Evolutionary conservation across 495 filamentous ascomycete species (phyloP).

Genomic region (Talaromyces ruber): DNA sequence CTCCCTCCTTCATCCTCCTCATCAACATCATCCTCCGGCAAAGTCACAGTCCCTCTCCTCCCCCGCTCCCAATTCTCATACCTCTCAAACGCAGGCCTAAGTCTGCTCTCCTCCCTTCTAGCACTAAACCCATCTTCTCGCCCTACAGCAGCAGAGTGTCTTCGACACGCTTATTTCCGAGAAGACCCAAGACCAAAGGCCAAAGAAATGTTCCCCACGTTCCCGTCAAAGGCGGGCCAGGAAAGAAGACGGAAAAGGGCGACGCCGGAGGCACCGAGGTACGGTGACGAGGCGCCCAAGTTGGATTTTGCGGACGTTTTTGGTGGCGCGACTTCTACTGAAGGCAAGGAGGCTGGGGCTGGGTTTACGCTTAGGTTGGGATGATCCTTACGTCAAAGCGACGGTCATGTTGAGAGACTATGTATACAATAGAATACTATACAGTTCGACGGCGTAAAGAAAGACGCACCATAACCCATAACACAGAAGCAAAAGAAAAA

Average conservation of each 20-base stretch:
- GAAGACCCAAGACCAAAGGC: slow-evolving; percentile 86
- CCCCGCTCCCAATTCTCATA: slow-evolving; percentile 69
- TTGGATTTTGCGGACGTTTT: slow-evolving; percentile 68
- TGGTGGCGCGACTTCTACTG: slow-evolving; percentile 60
- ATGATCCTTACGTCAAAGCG: not conserved
- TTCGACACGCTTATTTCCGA: slow-evolving; percentile 74
- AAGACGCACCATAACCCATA: not conserved
- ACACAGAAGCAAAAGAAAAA: not conserved
- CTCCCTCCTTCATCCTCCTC: slow-evolving; percentile 47
- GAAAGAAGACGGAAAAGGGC: slow-evolving; percentile 66
- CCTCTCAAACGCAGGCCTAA: slow-evolving; percentile 65
- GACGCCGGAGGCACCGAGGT: slow-evolving; percentile 79
- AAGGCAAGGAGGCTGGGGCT: slow-evolving; percentile 65
- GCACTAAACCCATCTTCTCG: slow-evolving; percentile 65
- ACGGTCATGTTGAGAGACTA: not conserved
- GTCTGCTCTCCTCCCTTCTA: slow-evolving; percentile 60
- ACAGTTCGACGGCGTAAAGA: not conserved
- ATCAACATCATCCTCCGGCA: slow-evolving; percentile 7
- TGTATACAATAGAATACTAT: not conserved
- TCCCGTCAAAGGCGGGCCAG: slow-evolving; percentile 89
- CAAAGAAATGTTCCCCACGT: slow-evolving; percentile 82
- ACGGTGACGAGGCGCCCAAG: slow-evolving; percentile 60
- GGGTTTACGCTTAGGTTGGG: slow-evolving; percentile 75
- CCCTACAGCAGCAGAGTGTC: slow-evolving; percentile 61
- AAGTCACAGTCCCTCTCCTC: slow-evolving; percentile 20